Evolutionary conservation across 108 stramenopile genomes (phyloP).

Genomic region (Discostella stelligeroides): DNA sequence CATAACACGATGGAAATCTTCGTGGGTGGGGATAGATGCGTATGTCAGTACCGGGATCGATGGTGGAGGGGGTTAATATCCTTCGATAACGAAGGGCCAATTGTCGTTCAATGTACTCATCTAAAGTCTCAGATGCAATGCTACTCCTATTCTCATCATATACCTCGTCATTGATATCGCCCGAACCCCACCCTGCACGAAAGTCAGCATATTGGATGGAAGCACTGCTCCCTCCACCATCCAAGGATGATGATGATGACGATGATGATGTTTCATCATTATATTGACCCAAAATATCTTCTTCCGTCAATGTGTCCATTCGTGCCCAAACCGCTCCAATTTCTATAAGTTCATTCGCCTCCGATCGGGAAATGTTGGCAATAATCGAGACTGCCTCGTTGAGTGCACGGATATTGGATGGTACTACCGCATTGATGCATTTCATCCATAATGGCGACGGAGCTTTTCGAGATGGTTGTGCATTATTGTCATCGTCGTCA

Average conservation of each 20-base stretch:
- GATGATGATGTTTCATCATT: conserved; percentile 25
- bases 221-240: background rate
- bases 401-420: conserved; percentile 57
- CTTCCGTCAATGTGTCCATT: conserved; percentile 75
- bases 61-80: conserved; percentile 62
- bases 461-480: conserved; percentile 7
- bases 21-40: conserved; percentile 82
- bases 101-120: conserved; percentile 72
- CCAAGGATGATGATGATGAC: too few relatives aligned
- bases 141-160: conserved; percentile 35
- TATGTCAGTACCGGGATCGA: conserved; percentile 81
- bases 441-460: conserved; percentile 29
- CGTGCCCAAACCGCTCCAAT: conserved; percentile 89
- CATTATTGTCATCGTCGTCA: background rate
- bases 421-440: conserved; percentile 77
- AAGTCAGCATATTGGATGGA: conserved; percentile 39
- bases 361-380: conserved; percentile 57
- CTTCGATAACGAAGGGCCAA: conserved; percentile 70
- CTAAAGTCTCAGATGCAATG: conserved; percentile 53
- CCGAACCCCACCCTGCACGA: conserved; percentile 63
- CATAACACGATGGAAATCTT: conserved; percentile 81
- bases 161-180: conserved; percentile 14
- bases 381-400: conserved; percentile 78
- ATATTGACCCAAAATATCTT: conserved; percentile 76
- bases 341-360: conserved; percentile 75